Percentiles rank a stretch among this genome's conserved stretches.
These are phyloP conservation scores for Xylaria intraflava DNA, from an alignment of 495 filamentous ascomycete genomes.

Conservation along the genomic window DNA sequence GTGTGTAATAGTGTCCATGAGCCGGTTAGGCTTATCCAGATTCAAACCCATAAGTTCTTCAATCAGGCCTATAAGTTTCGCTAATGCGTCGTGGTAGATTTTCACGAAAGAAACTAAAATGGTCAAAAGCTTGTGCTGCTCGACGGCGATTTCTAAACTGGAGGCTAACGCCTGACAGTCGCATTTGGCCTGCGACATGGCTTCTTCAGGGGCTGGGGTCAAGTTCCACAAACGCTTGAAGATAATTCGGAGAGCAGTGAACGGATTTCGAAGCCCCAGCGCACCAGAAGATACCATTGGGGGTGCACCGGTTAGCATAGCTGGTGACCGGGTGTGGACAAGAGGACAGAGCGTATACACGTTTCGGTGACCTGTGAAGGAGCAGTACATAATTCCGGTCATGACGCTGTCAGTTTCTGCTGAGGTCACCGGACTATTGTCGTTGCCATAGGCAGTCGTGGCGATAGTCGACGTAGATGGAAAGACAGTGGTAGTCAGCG, in stretches of 20 bases:
- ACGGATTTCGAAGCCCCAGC: background rate
- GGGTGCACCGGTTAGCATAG: background rate
- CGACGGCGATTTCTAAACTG: no score
- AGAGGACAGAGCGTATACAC: slow-evolving; percentile 4
- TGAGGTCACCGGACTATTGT: background rate
- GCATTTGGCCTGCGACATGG: no score
- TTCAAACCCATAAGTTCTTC: no score
- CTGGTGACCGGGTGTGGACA: background rate
- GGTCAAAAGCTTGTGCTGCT: no score
- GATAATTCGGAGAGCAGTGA: background rate
- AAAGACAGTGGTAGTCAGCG: background rate
- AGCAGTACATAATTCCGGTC: slow-evolving; percentile 13
- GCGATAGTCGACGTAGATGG: background rate
- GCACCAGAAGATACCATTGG: background rate
- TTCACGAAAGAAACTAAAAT: no score
- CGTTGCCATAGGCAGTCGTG: background rate
- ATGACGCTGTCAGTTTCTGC: background rate
- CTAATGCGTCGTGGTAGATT: no score
- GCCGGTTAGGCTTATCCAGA: no score
- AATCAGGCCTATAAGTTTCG: no score
- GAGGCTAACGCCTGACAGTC: no score
- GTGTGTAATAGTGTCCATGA: no score
- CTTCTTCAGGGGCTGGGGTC: background rate
- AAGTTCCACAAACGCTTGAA: background rate
- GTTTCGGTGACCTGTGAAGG: slow-evolving; percentile 7